Percentiles rank a stretch among this genome's conserved stretches.
Evolutionary conservation across 2,329 filamentous ascomycete genomes (phyloP).

Genomic region (Nemania abortiva): DNA sequence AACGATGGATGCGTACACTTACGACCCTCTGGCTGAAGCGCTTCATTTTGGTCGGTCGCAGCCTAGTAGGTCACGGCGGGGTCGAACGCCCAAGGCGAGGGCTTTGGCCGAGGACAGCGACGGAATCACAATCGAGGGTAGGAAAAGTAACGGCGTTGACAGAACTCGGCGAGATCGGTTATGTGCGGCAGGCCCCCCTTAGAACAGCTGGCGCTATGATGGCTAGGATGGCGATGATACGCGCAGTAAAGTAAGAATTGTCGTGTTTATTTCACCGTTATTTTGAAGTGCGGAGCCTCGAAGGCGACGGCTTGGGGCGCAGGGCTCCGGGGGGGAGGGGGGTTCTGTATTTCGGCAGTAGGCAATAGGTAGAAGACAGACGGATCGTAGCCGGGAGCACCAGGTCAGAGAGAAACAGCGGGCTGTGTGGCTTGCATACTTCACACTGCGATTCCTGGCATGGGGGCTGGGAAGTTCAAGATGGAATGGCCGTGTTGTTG

Average conservation of each 20-base stretch:
- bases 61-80: conserved; percentile 47
- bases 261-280: conserved; percentile 45
- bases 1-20: conserved; percentile 48
- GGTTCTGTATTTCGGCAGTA: conserved; percentile 22
- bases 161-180: conserved; percentile 10
- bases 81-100: conserved; percentile 45
- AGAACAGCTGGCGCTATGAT: conserved; percentile 19
- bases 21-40: conserved; percentile 98
- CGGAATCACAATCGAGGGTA: conserved; percentile 22
- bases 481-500: conserved; percentile 14
- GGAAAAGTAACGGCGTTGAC: conserved; percentile 7
- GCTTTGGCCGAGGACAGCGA: conserved; percentile 18
- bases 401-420: conserved; percentile 26
- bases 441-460: conserved; percentile 28
- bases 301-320: conserved; percentile 39
- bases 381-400: conserved; percentile 18
- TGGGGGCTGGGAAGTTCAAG: conserved; percentile 34
- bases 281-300: conserved; percentile 46
- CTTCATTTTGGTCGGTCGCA: conserved; percentile 76
- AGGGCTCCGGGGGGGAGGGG: conserved; percentile 37
- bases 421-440: conserved; percentile 31
- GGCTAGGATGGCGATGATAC: conserved; percentile 30
- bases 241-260: conserved; percentile 34
- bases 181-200: conserved; percentile 23
- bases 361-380: too few relatives aligned